These are phyloP conservation scores for Fusarium camptoceras DNA, from an alignment of 2,329 filamentous ascomycete genomes.

Conservation along the genomic window DNA sequence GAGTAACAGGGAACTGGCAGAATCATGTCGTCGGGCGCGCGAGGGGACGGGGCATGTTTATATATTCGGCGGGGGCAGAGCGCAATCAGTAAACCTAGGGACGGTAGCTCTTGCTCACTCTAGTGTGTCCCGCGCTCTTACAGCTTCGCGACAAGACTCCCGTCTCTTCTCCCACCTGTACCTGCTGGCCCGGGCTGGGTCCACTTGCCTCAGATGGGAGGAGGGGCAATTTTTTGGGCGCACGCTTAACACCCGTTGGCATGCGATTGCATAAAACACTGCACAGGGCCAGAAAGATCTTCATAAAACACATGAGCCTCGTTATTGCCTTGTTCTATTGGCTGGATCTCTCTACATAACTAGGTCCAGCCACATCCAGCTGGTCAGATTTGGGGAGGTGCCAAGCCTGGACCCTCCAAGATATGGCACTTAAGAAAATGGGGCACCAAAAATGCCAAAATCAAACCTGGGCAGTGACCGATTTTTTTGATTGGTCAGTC, in stretches of 20 bases:
- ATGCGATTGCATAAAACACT: slow-evolving; percentile 37
- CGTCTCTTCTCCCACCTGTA: background rate
- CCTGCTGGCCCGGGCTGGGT: background rate
- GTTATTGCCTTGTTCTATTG: slow-evolving; percentile 15
- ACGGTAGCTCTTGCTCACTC: slow-evolving; percentile 46
- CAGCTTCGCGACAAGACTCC: slow-evolving; percentile 29
- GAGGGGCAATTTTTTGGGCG: slow-evolving; percentile 43
- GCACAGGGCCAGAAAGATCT: slow-evolving; percentile 32
- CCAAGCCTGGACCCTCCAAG: slow-evolving; percentile 43
- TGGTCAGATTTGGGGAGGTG: slow-evolving; percentile 28
- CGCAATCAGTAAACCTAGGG: slow-evolving; percentile 63
- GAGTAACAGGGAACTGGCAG: slow-evolving; percentile 52
- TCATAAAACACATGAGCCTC: slow-evolving; percentile 4
- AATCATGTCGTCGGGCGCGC: slow-evolving; percentile 62
- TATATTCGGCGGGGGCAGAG: slow-evolving; percentile 68
- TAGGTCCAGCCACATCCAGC: slow-evolving; percentile 45
- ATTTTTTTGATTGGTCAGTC: slow-evolving; percentile 56
- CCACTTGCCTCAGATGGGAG: slow-evolving; percentile 42
- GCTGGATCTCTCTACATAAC: slow-evolving; percentile 26
- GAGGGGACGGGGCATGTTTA: slow-evolving; percentile 67
- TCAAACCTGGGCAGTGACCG: slow-evolving; percentile 51
- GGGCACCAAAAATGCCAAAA: slow-evolving; percentile 51
- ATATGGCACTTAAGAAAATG: slow-evolving; percentile 49
- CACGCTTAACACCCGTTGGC: slow-evolving; percentile 36
- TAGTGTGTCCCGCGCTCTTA: slow-evolving; percentile 34